Evolutionary conservation across 768 basidiomycete species (phyloP), one percentile per base, ranked within the genome.

Genomic region (Flagelloscypha sp.): DNA sequence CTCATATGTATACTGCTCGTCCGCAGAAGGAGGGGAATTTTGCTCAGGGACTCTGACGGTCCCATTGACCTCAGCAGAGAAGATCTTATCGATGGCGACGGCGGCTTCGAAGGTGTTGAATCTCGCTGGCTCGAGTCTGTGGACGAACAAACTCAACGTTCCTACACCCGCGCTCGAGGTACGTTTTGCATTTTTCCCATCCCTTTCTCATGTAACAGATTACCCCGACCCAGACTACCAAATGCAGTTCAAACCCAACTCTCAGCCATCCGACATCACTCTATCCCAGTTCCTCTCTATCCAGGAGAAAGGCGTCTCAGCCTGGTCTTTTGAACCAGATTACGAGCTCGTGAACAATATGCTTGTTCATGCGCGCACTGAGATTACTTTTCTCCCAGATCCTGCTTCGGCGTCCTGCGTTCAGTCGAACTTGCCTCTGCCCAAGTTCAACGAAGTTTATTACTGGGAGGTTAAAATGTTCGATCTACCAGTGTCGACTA

Each of bases 381-480:
- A 99, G 62, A 84, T 99, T 48, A 95, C 93, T 5, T 99, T 99
- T 62, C 82, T 99, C 41, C 82, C 87, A n/a, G 84, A 93, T 52
- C 93, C 95, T 16, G 83, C 87, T 20, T 89, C 90, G 13, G 84
- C 88, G 2, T 93, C 94, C 9, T 88, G 76, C 41, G 95, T 99
- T 7, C 89, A 97, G 63, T 94, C 90, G 33, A 99, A 98, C 55
- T 69, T 99, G 7, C 95, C 95, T 2, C 65, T 99, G 3, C 95
- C 95, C 9, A 97, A 97, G 54, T 69, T 98, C 33, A 99, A 99
- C 61, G 95, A 98, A 56, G 92, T 97, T 9, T 99, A 99, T 56
- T 99, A 99, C 56, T 99, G 88, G 87, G 95, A 99, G 56, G 85
- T 90, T 43, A 99, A 99, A 65, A 87, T 98, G 85, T 98, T 92